phyloP scores from a whole-genome alignment of 2,329 filamentous ascomycete genomes.

The Fusarium oxysporum region DNA sequence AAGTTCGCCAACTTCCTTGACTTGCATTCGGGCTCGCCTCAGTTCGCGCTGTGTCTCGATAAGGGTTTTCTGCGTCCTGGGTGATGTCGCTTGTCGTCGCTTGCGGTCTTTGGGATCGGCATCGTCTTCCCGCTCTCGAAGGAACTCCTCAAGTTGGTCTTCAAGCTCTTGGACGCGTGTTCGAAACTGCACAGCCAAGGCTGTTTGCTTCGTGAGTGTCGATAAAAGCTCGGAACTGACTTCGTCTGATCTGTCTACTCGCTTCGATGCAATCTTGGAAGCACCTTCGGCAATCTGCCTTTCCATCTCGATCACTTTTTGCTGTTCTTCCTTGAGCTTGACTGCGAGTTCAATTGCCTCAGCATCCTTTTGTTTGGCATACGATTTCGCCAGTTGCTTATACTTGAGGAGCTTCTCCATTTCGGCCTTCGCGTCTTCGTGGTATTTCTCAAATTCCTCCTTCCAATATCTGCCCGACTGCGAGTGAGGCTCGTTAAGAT shows the following conservation, averaged over 20 bases:
- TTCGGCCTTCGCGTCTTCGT: constrained; percentile 76
- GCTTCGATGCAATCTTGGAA: constrained; percentile 61
- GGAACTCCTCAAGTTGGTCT: constrained; percentile 57
- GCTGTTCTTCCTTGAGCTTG: constrained; percentile 75
- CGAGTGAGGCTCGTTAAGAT: constrained; percentile 79
- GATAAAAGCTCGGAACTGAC: constrained; percentile 62
- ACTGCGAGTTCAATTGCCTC: constrained; percentile 75
- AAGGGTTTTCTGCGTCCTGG: constrained; percentile 63
- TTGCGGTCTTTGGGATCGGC: constrained; percentile 48
- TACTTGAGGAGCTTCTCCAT: constrained; percentile 83
- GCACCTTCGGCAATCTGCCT: constrained; percentile 70
- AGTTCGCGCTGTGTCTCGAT: constrained; percentile 66
- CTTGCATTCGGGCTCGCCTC: constrained; percentile 64
- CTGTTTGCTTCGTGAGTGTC: constrained; percentile 68
- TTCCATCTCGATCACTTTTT: constrained; percentile 73
- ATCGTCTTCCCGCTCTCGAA: constrained; percentile 52
- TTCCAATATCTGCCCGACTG: constrained; percentile 86
- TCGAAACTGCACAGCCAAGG: constrained; percentile 68
- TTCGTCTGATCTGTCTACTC: constrained; percentile 51
- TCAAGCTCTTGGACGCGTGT: constrained; percentile 70
- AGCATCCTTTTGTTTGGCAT: constrained; percentile 80
- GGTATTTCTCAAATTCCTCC: constrained; percentile 78
- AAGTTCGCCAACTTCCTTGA: constrained; percentile 63
- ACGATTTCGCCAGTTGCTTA: constrained; percentile 83
- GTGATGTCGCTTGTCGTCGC: constrained; percentile 57